Evolutionary conservation across 148 eudicot genomes (phyloP), one percentile per base, ranked within the genome.

Genomic region (Bassia scoparia): DNA sequence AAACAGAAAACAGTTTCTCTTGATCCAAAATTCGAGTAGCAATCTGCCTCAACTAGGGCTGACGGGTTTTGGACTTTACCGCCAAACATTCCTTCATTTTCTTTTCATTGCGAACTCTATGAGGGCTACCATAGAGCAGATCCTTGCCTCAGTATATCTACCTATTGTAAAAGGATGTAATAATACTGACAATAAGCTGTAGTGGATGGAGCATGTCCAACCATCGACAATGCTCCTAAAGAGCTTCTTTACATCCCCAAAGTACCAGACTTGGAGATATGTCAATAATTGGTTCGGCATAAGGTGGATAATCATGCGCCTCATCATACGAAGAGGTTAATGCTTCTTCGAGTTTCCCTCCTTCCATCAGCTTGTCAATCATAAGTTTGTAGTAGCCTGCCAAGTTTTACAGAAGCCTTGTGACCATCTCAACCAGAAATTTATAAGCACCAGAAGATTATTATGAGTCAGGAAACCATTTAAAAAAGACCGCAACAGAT

Each of bases 91-190:
- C 66, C 46, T 35, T 52, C 60, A 96, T 79, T 13, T 78, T 88
- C 50, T 63, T 74, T n/a, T 86, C 85, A 43, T 74, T 76, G 54
- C 96, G 91, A 31, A 96, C 80, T 72, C 79, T 83, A 75, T 68
- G 82, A 21, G 99, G 97, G 84, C 89, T 84, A 73, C 79, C 83
- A 61, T 67, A 87, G 35, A 96, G 83, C 76, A 96, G 75, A 84
- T 90, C 92, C 83, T 84, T 87, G 97, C 98, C 81, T 89, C 97
- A 33, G 83, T 80, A 78, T 85, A 76, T 74, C 96, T 84, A 55
- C 97, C 96, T 77, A 27, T 82, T 62, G 30, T 88, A 76, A 76
- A 95, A 89, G 14, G 88, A 69, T 70, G 77, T 65, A 55, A 96
- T 81, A 12, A 87, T 68, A 64, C 78, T 81, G 27, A 87, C 77